Conservation (phyloP, 78 protist genomes). For the Cyanophora paradoxa region DNA sequence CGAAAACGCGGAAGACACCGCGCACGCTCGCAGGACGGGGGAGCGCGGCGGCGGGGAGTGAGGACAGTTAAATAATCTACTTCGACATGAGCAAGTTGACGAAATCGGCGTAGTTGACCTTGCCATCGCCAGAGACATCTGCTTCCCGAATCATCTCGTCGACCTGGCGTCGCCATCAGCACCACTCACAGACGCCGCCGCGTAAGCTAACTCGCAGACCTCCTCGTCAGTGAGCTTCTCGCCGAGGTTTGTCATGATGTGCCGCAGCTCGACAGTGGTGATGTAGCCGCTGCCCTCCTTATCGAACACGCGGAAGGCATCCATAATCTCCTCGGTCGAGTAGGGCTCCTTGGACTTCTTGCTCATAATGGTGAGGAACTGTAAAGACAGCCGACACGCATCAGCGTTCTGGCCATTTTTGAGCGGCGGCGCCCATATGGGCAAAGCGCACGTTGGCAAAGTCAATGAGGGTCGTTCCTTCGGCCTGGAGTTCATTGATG, state of each 20-base stretch:
- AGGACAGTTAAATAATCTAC: no score
- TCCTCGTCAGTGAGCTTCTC: conserved; percentile 94
- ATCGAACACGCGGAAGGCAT: conserved; percentile 47
- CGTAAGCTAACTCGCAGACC: no score
- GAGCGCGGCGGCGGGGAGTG: no score
- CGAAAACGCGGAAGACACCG: no score
- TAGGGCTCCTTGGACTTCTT: conserved; percentile 33
- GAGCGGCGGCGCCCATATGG: no score
- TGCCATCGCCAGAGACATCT: conserved; percentile 93
- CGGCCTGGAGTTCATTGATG: conserved; percentile 50
- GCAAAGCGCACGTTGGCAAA: no score
- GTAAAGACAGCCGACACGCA: neutral
- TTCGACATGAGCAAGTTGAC: conserved; percentile 84
- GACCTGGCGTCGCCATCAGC: no score
- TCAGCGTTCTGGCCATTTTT: neutral
- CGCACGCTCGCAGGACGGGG: no score
- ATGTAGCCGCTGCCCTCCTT: conserved; percentile 86
- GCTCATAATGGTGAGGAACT: conserved; percentile 53
- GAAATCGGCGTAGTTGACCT: conserved; percentile 94
- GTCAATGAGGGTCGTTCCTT: conserved; percentile 18
- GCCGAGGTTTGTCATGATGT: conserved; percentile 87
- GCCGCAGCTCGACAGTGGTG: conserved; percentile 94
- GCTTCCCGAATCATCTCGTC: conserved; percentile 96
- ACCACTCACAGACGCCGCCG: no score
- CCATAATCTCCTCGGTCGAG: conserved; percentile 39